phyloP scores from a whole-genome alignment of 306 rosid species.

The Cucumis melo region DNA sequence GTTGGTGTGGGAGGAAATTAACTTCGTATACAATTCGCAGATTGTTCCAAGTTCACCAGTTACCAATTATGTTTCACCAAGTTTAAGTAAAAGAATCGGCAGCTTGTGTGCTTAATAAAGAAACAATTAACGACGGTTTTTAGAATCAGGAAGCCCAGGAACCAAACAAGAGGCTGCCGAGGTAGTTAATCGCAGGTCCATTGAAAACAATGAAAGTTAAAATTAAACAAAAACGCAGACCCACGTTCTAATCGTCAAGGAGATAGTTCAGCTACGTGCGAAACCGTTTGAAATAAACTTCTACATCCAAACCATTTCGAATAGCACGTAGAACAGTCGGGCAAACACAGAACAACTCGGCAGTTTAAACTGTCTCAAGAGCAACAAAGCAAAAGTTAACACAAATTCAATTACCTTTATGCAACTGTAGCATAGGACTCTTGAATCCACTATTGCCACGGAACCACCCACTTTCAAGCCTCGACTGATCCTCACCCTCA shows the following conservation, averaged over 20 bases:
- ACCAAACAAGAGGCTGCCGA: background rate
- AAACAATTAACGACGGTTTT: background rate
- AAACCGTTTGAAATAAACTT: background rate
- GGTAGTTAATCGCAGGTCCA: background rate
- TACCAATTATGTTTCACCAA: background rate
- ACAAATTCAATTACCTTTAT: constrained; percentile 46
- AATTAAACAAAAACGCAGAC: background rate
- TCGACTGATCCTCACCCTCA: constrained; percentile 36
- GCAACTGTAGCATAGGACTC: constrained; percentile 94
- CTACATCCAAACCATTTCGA: background rate
- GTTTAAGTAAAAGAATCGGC: background rate
- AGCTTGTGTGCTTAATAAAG: background rate
- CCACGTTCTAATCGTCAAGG: too few relatives aligned
- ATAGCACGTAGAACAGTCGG: background rate
- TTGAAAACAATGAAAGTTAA: background rate
- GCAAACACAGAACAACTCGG: background rate
- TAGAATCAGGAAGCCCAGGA: background rate
- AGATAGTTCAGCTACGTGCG: background rate
- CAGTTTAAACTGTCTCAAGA: background rate
- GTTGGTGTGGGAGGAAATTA: background rate
- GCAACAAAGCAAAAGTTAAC: background rate
- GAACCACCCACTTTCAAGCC: constrained; percentile 77
- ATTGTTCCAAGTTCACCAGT: background rate
- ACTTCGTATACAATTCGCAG: background rate
- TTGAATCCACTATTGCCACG: constrained; percentile 53